Evolutionary conservation across 2,329 filamentous ascomycete genomes (phyloP).

Genomic region (Aspergillus pseudoterreus): DNA sequence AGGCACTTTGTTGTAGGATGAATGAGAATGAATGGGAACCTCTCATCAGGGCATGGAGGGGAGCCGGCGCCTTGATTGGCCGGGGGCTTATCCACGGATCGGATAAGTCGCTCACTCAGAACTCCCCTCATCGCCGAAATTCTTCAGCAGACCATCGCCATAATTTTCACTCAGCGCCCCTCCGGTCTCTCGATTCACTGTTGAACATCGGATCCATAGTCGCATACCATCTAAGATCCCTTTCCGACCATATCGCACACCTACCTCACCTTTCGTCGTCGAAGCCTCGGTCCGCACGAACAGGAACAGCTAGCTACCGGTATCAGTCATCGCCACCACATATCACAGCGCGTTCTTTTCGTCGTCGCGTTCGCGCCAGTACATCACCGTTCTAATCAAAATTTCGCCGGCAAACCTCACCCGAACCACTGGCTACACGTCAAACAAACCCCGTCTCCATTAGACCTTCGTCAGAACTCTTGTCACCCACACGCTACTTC

Average conservation of each 20-base stretch:
- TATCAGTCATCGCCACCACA: constrained; percentile 20
- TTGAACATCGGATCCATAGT: not conserved
- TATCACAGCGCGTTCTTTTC: constrained; percentile 1
- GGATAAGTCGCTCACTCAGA: not conserved
- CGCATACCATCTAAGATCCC: constrained; percentile 10
- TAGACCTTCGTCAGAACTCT: constrained; percentile 21
- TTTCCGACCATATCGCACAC: constrained; percentile 1
- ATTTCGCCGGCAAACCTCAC: not conserved
- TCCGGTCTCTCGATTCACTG: not conserved
- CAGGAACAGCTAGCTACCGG: not conserved
- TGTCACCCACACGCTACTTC: constrained; percentile 53
- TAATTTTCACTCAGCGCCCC: constrained; percentile 1
- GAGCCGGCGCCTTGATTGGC: constrained; percentile 33
- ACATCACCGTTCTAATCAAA: not conserved
- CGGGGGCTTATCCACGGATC: constrained; percentile 19
- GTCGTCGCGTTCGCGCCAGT: not conserved
- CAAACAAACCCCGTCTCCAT: constrained; percentile 13
- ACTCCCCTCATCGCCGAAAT: constrained; percentile 1
- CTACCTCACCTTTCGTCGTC: not conserved
- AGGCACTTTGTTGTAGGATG: not conserved
- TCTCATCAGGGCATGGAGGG: constrained; percentile 38
- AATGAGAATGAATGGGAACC: constrained; percentile 16
- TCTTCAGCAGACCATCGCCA: constrained; percentile 1
- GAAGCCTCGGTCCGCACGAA: constrained; percentile 7
- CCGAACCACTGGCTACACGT: constrained; percentile 13